Percentiles rank a stretch among this genome's conserved stretches.
Conservation (phyloP, 2,329 filamentous ascomycete genomes). For the Ophiocordyceps camponoti-saundersi region DNA sequence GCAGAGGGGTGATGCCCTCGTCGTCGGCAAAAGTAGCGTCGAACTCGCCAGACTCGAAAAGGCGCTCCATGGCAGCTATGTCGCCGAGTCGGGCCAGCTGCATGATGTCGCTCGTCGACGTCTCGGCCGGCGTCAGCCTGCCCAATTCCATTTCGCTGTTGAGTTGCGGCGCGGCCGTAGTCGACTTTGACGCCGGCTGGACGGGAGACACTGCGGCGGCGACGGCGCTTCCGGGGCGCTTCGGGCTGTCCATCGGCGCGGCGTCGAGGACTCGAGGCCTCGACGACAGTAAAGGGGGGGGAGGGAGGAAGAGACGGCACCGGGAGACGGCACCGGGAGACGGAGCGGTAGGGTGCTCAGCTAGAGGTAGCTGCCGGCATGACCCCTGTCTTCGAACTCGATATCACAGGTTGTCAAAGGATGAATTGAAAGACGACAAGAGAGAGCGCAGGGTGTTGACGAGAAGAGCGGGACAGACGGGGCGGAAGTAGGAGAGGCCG, state of each 20-base stretch:
- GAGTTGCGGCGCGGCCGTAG: conserved; percentile 35
- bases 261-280: neutral
- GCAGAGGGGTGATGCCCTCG: conserved; percentile 87
- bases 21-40: conserved; percentile 74
- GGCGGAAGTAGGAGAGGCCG: too few relatives aligned
- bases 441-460: too few relatives aligned
- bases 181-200: conserved; percentile 37
- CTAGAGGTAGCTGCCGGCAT: too few relatives aligned
- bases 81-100: conserved; percentile 83
- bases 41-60: conserved; percentile 70
- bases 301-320: neutral
- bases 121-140: conserved; percentile 19
- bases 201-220: conserved; percentile 19
- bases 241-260: conserved; percentile 24
- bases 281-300: neutral
- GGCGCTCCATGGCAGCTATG: conserved; percentile 67
- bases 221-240: conserved; percentile 18
- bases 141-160: conserved; percentile 41
- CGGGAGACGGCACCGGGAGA: neutral
- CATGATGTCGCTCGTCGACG: conserved; percentile 63
- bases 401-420: too few relatives aligned
- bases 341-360: too few relatives aligned
- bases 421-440: too few relatives aligned
- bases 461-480: too few relatives aligned
- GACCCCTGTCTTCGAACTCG: too few relatives aligned